Percentiles rank a stretch among this genome's conserved stretches.
phyloP scores from a whole-genome alignment of 768 basidiomycete species.

The Daedaleopsis nitida region DNA sequence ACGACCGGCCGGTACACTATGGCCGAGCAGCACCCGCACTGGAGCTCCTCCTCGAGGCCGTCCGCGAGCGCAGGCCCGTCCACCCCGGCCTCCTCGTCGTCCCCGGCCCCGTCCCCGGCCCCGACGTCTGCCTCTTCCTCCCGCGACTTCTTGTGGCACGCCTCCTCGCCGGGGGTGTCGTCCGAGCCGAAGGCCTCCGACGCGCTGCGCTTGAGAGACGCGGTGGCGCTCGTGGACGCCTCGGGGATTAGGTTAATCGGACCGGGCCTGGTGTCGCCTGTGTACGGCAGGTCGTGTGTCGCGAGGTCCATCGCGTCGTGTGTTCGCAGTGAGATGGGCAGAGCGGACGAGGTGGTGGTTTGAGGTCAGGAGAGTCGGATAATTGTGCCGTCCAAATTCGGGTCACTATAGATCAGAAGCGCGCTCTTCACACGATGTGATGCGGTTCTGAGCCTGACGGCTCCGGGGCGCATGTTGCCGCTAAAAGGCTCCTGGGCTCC shows the following conservation, averaged over 20 bases:
- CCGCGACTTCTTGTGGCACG: constrained; percentile 63
- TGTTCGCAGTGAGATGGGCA: neutral
- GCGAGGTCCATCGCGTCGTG: constrained; percentile 6
- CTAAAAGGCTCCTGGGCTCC: no score
- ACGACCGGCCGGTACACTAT: constrained; percentile 82
- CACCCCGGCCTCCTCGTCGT: constrained; percentile 8
- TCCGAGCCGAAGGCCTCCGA: constrained; percentile 59
- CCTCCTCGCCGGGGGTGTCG: constrained; percentile 41
- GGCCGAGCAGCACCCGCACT: constrained; percentile 85
- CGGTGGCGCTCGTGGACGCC: constrained; percentile 13
- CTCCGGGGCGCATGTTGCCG: neutral
- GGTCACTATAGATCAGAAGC: neutral
- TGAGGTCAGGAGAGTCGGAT: constrained; percentile 14
- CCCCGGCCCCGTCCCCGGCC: neutral
- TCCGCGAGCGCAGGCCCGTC: constrained; percentile 49
- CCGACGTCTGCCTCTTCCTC: constrained; percentile 35
- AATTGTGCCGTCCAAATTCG: constrained; percentile 16
- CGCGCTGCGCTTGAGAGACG: constrained; percentile 59
- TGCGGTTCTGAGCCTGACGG: neutral
- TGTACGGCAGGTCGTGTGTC: neutral
- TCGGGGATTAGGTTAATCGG: constrained; percentile 8
- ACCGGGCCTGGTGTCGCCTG: neutral
- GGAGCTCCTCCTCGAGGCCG: constrained; percentile 71
- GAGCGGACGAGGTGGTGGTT: constrained; percentile 10
- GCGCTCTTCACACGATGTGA: constrained; percentile 16